These are phyloP conservation scores for Mayamaea pseudoterrestris DNA, from an alignment of 108 stramenopile genomes.

Conservation along the genomic window DNA sequence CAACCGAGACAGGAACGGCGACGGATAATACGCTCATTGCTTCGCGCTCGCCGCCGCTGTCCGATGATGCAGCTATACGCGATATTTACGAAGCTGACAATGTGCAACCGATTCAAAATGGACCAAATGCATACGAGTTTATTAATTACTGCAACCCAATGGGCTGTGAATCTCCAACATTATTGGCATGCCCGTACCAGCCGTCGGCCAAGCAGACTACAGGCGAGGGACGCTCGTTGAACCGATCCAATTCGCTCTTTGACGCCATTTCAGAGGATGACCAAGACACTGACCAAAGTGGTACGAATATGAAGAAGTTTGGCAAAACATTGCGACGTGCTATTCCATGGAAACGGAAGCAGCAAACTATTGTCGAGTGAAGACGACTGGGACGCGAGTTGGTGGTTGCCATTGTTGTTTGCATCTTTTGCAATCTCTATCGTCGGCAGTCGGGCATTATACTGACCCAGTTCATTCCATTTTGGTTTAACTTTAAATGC, in stretches of 20 bases:
- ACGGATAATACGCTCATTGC: background rate
- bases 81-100: background rate
- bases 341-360: background rate
- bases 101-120: background rate
- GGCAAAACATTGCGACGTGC: background rate
- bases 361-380: background rate
- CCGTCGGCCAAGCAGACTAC: too few relatives aligned
- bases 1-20: background rate
- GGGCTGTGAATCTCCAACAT: conserved; percentile 1
- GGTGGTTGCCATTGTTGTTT: background rate
- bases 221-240: too few relatives aligned
- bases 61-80: background rate
- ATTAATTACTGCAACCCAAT: background rate
- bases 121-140: background rate
- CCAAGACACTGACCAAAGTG: background rate
- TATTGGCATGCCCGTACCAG: too few relatives aligned
- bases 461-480: background rate
- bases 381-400: background rate
- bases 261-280: background rate
- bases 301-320: background rate
- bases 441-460: background rate
- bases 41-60: background rate
- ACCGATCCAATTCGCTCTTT: background rate
- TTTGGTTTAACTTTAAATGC: background rate
- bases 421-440: background rate